Conservation (phyloP, 2,329 filamentous ascomycete species). For the Cytospora leucostoma region DNA sequence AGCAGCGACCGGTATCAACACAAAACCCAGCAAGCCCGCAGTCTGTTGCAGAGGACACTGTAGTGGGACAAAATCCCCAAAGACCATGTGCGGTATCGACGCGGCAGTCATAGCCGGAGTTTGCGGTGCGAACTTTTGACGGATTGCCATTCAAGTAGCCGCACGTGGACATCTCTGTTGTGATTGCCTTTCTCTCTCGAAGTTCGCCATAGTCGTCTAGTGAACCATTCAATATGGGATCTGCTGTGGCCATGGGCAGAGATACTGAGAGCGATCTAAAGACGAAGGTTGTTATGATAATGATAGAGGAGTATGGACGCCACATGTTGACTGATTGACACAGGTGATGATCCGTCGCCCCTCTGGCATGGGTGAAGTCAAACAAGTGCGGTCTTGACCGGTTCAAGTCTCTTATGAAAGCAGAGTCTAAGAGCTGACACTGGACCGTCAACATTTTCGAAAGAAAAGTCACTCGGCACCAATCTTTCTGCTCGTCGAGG, state of each 20-base stretch:
- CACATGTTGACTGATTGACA: not conserved
- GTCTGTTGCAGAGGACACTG: conserved; percentile 39
- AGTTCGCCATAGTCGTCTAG: not conserved
- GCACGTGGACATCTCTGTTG: conserved; percentile 30
- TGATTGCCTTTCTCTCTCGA: not conserved
- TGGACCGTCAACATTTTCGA: not conserved
- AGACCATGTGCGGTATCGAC: conserved; percentile 39
- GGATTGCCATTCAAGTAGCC: conserved; percentile 39
- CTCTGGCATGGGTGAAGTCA: not conserved
- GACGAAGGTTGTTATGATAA: not conserved
- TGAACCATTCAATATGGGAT: not conserved
- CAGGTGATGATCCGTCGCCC: not conserved
- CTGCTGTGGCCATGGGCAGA: not conserved
- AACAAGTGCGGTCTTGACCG: not conserved
- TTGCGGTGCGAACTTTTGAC: conserved; percentile 35
- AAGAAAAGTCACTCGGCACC: not conserved
- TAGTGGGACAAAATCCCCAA: conserved; percentile 39
- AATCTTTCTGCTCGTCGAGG: not conserved
- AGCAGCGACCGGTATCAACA: conserved; percentile 37
- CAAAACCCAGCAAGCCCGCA: conserved; percentile 43
- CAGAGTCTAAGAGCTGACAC: not conserved
- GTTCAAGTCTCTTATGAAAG: not conserved
- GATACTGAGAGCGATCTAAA: not conserved
- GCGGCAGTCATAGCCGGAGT: conserved; percentile 40
- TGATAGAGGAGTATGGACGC: not conserved